These are phyloP conservation scores for Epicoccum nigrum DNA, from an alignment of 2,329 filamentous ascomycete genomes.

Conservation along the genomic window DNA sequence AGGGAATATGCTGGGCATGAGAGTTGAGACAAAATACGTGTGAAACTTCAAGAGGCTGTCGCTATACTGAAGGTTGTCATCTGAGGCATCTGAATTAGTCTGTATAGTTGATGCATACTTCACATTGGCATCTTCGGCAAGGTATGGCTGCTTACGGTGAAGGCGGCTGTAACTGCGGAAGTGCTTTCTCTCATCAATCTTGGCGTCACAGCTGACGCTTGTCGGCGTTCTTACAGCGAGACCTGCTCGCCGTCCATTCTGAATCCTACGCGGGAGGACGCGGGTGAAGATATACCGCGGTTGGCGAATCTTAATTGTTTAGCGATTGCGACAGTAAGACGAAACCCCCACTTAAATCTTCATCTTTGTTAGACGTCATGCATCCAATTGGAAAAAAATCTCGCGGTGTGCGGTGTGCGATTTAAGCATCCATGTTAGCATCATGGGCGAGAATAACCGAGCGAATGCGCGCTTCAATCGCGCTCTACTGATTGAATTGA, in stretches of 20 bases:
- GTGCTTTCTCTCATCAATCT: neutral
- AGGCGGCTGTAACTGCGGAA: neutral
- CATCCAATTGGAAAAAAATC: neutral
- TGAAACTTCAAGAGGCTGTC: conserved; percentile 4
- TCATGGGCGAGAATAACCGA: conserved; percentile 1
- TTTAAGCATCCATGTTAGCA: conserved; percentile 5
- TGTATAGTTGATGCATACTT: neutral
- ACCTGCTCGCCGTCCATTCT: conserved; percentile 4
- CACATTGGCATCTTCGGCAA: too few species aligned
- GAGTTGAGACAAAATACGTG: conserved; percentile 1
- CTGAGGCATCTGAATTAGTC: neutral
- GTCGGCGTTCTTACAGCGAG: neutral
- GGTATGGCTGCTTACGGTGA: neutral
- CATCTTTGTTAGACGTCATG: conserved; percentile 5
- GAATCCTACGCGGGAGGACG: neutral
- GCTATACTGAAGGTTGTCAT: conserved; percentile 9
- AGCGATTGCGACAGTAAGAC: neutral
- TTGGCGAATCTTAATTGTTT: neutral
- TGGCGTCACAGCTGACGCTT: neutral
- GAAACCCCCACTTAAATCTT: conserved; percentile 12
- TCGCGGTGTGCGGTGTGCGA: too few species aligned
- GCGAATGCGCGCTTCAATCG: conserved; percentile 5
- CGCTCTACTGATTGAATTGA: conserved; percentile 6
- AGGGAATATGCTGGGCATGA: conserved; percentile 12
- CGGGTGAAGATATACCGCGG: neutral